These are phyloP conservation scores for Cordyceps fumosorosea DNA, from an alignment of 2,329 filamentous ascomycete species.

Conservation along the genomic window DNA sequence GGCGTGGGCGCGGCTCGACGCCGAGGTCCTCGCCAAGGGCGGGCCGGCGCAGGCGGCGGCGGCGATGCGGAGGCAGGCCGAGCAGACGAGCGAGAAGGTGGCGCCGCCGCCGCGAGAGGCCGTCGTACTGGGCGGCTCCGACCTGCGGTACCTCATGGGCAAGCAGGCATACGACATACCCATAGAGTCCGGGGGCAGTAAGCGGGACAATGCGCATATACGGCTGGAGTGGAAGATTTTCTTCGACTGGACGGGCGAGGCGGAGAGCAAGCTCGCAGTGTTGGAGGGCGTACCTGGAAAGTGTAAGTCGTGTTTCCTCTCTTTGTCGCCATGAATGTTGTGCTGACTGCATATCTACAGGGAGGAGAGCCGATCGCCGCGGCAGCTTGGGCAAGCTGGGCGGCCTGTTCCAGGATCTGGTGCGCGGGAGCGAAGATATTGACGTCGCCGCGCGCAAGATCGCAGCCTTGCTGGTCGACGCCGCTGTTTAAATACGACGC, in stretches of 20 bases:
- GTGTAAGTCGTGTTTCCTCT: conserved; percentile 44
- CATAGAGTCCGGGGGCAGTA: conserved; percentile 26
- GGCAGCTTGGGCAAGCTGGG: conserved; percentile 53
- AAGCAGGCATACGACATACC: conserved; percentile 42
- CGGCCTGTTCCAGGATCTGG: conserved; percentile 51
- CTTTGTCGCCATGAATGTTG: not conserved
- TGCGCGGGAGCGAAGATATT: conserved; percentile 48
- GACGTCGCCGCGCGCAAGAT: conserved; percentile 52
- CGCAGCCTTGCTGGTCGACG: conserved; percentile 46
- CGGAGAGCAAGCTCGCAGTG: conserved; percentile 50
- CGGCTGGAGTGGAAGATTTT: conserved; percentile 56
- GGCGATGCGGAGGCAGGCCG: conserved; percentile 20
- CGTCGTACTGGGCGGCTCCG: conserved; percentile 23
- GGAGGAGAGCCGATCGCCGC: conserved; percentile 53
- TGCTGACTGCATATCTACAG: conserved; percentile 30
- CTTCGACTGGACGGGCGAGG: conserved; percentile 70
- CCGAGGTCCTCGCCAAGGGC: conserved; percentile 35
- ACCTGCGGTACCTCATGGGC: conserved; percentile 49
- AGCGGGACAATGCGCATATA: conserved; percentile 33
- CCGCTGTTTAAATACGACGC: not conserved
- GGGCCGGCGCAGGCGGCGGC: conserved; percentile 19
- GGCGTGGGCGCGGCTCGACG: conserved; percentile 54
- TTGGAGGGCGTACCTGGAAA: conserved; percentile 51
- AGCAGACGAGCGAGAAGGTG: conserved; percentile 18
- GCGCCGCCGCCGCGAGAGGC: conserved; percentile 12